Evolutionary conservation across 805 yeast genomes (phyloP).

Genomic region (Blastobotrys peoriensis): DNA sequence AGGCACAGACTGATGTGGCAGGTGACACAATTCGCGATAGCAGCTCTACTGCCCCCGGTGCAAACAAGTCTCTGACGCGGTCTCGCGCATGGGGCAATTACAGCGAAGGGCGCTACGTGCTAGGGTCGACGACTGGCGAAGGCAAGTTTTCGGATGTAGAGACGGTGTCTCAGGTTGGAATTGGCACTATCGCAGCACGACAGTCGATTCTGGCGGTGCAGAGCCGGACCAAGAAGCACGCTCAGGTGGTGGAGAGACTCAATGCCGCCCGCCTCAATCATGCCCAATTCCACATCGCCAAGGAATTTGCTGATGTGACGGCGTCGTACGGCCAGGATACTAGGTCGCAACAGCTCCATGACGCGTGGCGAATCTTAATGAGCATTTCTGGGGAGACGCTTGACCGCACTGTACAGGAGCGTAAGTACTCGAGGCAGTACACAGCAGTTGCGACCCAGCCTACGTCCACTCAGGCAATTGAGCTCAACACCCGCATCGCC

Average conservation of each 20-base stretch:
- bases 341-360: conserved; percentile 64
- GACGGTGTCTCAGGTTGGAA: conserved; percentile 8
- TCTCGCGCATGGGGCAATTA: conserved; percentile 29
- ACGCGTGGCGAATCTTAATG: conserved; percentile 64
- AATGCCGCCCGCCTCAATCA: conserved; percentile 60
- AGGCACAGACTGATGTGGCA: background rate
- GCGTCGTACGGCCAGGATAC: conserved; percentile 45
- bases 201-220: conserved; percentile 10
- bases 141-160: conserved; percentile 28
- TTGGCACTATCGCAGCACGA: conserved; percentile 22
- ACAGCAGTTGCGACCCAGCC: conserved; percentile 24
- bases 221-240: conserved; percentile 44
- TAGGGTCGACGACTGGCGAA: conserved; percentile 29
- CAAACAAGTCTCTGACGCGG: background rate
- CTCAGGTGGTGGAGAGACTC: conserved; percentile 61
- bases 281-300: conserved; percentile 50
- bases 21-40: background rate
- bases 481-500: conserved; percentile 40
- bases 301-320: conserved; percentile 55
- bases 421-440: conserved; percentile 31
- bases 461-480: conserved; percentile 14
- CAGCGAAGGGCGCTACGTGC: conserved; percentile 30
- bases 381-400: conserved; percentile 34
- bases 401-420: conserved; percentile 21
- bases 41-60: background rate